Conservation (phyloP, 2,329 filamentous ascomycete species). For the Colletotrichum nymphaeae region DNA sequence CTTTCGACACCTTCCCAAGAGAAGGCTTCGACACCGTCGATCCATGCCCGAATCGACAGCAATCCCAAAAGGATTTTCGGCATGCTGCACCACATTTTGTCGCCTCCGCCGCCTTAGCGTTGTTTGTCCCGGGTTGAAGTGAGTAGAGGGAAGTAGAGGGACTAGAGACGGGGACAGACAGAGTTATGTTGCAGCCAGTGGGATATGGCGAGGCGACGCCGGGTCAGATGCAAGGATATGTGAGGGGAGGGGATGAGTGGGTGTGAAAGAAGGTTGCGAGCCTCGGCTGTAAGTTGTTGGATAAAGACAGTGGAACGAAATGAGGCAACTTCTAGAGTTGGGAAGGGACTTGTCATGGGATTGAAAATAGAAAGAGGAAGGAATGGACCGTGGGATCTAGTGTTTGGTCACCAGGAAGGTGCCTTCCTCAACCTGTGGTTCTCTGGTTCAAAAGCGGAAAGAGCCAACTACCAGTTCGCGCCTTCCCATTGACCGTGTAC, state of each 20-base stretch:
- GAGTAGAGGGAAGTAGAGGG: background rate
- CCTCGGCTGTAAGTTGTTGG: background rate
- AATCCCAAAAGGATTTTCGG: background rate
- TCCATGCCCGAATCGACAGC: background rate
- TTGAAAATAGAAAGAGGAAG: no score
- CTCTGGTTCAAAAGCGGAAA: background rate
- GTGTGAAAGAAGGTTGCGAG: no score
- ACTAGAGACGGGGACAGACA: background rate
- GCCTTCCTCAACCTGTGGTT: background rate
- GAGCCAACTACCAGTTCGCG: background rate
- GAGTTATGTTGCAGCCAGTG: background rate
- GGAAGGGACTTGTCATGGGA: background rate
- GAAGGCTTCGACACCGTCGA: background rate
- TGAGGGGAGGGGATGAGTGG: background rate
- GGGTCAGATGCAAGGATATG: background rate
- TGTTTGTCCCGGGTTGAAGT: background rate
- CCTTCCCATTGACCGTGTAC: background rate
- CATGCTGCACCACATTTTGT: background rate
- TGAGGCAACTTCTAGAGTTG: background rate
- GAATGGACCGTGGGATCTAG: background rate
- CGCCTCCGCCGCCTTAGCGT: background rate
- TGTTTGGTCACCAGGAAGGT: background rate
- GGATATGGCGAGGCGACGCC: background rate
- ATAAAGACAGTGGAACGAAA: background rate
- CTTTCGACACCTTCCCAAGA: conserved; percentile 14